These are phyloP conservation scores for Austroboletus festivus DNA, from an alignment of 768 basidiomycete genomes.

Conservation along the genomic window DNA sequence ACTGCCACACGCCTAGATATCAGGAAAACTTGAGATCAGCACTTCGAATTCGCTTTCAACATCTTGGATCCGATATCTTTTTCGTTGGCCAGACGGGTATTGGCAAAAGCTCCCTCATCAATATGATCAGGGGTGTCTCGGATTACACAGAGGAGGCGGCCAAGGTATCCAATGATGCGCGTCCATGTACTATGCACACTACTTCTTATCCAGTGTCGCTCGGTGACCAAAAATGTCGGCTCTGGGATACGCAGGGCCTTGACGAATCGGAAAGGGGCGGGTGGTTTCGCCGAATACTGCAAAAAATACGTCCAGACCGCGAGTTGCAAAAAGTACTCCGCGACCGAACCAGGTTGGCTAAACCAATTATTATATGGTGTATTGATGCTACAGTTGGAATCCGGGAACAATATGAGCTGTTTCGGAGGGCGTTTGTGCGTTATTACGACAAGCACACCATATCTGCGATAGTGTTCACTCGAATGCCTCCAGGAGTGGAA, in stretches of 20 bases:
- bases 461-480: constrained; percentile 22
- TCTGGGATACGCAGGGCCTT: constrained; percentile 29
- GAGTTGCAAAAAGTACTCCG: constrained; percentile 13
- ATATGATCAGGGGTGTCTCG: constrained; percentile 18
- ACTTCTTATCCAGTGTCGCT: constrained; percentile 4
- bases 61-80: constrained; percentile 8
- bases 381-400: constrained; percentile 18
- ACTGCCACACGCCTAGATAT: too few species aligned
- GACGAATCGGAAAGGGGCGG: constrained; percentile 12
- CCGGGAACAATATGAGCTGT: constrained; percentile 15
- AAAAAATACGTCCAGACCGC: constrained; percentile 6
- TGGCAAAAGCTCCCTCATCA: constrained; percentile 25
- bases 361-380: constrained; percentile 26
- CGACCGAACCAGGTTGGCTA: constrained; percentile 1
- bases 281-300: neutral
- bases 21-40: neutral
- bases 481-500: constrained; percentile 11
- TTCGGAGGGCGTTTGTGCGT: constrained; percentile 23
- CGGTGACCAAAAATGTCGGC: constrained; percentile 7
- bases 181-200: constrained; percentile 17
- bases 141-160: constrained; percentile 9
- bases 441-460: constrained; percentile 20
- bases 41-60: neutral
- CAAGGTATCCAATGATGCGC: constrained; percentile 16
- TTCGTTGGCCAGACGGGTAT: constrained; percentile 26